These are phyloP conservation scores for Pseudisothecium myosuroides DNA, from an alignment of 225 moss, liverwort and hornwort genomes.

Conservation along the genomic window DNA sequence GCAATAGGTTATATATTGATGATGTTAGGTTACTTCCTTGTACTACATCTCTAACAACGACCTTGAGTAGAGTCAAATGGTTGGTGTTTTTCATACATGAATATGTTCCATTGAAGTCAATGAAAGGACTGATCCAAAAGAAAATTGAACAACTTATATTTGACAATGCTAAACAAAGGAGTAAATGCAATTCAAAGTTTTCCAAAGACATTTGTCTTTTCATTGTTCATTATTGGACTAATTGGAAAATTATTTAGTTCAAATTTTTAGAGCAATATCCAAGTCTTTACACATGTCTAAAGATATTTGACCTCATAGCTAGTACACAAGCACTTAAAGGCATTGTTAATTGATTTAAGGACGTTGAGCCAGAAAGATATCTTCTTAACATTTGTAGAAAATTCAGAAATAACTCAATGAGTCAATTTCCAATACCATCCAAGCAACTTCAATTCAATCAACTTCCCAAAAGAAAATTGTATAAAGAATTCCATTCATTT, in stretches of 20 bases:
- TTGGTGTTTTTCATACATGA: background rate
- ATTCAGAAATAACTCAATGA: background rate
- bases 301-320: background rate
- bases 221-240: too few species aligned
- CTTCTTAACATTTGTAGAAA: background rate
- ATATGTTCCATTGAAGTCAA: background rate
- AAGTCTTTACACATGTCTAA: background rate
- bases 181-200: background rate
- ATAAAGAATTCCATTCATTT: background rate
- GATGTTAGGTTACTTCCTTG: background rate
- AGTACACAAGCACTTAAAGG: background rate
- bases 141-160: background rate
- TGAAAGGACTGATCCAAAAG: background rate
- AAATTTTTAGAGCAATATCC: background rate
- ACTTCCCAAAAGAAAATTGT: background rate
- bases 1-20: fast-evolving
- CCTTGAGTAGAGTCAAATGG: background rate
- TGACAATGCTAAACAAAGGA: background rate
- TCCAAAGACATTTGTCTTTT: background rate
- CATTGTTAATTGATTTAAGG: background rate
- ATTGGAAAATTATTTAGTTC: too few species aligned
- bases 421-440: background rate
- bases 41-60: background rate
- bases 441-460: background rate
- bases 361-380: background rate